Evolutionary conservation across 129 eudicot species (phyloP).

Genomic region (Solidago caesia): DNA sequence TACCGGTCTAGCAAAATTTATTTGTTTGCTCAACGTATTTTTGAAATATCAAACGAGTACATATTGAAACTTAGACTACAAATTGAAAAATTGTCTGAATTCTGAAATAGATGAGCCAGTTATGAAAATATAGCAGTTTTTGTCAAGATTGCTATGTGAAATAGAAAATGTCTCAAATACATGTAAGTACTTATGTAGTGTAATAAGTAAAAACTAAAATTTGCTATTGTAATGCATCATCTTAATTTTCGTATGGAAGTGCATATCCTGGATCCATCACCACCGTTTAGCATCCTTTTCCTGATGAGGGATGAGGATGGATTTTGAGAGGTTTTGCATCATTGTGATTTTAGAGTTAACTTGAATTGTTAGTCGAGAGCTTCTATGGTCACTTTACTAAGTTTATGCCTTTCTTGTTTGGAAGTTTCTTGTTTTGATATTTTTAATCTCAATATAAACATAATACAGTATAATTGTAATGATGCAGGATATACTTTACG

Average conservation of each 20-base stretch:
- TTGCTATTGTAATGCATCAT: not conserved
- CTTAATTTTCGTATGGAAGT: not conserved
- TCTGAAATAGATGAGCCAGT: not conserved
- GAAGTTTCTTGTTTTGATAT: not conserved
- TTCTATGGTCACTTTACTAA: not conserved
- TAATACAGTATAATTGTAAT: constrained; percentile 3
- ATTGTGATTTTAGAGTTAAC: not conserved
- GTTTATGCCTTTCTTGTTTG: not conserved
- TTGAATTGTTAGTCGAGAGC: constrained; percentile 1
- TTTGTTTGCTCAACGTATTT: not conserved
- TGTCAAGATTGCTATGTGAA: not conserved
- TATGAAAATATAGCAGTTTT: not conserved
- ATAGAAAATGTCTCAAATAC: not conserved
- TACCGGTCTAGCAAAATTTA: not conserved
- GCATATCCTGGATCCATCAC: not conserved
- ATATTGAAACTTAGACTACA: not conserved
- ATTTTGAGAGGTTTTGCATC: not conserved
- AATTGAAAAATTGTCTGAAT: not conserved
- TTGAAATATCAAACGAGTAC: not conserved
- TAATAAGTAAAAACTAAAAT: not conserved
- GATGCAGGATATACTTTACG: constrained; percentile 81
- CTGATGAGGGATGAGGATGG: not conserved
- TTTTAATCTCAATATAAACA: not conserved
- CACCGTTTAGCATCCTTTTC: not conserved
- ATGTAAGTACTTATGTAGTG: not conserved